Evolutionary conservation across 306 rosid genomes (phyloP).

Genomic region (Vachellia collinsii): DNA sequence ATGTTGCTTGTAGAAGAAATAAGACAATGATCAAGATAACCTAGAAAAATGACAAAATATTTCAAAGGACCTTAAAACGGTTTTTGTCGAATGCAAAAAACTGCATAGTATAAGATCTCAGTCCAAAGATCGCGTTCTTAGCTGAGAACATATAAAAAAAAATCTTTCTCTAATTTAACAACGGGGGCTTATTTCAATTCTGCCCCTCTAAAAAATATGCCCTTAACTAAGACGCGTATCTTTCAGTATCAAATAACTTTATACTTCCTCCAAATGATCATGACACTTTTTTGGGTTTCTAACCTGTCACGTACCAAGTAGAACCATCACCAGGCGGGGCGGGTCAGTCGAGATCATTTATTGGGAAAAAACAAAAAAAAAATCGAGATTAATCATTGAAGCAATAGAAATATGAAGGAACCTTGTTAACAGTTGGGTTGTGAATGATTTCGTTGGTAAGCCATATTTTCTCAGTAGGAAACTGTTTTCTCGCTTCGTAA

Average conservation of each 20-base stretch:
- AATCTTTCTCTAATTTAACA: background rate
- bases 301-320: no score
- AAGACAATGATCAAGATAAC: slow-evolving; percentile 14
- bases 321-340: no score
- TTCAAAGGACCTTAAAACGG: slow-evolving; percentile 8
- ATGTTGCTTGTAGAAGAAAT: background rate
- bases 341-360: background rate
- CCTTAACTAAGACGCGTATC: background rate
- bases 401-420: slow-evolving; percentile 28
- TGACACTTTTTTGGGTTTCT: background rate
- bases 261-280: background rate
- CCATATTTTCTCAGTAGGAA: slow-evolving; percentile 84
- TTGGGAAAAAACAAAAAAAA: background rate
- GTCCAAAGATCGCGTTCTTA: background rate
- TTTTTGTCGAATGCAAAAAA: slow-evolving; percentile 14
- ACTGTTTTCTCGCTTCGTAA: slow-evolving; percentile 95
- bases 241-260: background rate
- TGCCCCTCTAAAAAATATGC: background rate
- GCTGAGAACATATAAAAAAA: background rate
- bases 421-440: slow-evolving; percentile 96
- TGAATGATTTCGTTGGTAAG: slow-evolving; percentile 95
- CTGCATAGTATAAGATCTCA: background rate
- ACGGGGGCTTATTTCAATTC: background rate
- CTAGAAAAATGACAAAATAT: background rate
- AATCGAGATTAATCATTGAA: background rate